A percentile compares a stretch with the other conserved stretches of the same genome.
Evolutionary conservation across 2,329 filamentous ascomycete genomes (phyloP).

Genomic region (Xylariaceae sp.): DNA sequence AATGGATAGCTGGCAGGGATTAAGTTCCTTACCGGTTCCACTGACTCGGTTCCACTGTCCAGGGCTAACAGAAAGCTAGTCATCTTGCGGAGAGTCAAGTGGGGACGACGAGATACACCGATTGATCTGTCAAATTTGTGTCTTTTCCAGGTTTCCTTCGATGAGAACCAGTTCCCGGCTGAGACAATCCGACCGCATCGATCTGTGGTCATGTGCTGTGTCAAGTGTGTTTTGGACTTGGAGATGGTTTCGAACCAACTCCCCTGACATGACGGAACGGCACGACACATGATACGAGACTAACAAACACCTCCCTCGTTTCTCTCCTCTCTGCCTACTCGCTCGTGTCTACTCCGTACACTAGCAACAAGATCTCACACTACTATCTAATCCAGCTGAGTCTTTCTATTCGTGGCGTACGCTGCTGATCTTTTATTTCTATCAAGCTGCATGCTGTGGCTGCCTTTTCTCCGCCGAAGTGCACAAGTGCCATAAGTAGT

Average conservation of each 20-base stretch:
- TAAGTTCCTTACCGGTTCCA: background rate
- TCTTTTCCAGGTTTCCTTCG: constrained; percentile 3
- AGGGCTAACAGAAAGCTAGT: background rate
- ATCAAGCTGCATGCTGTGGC: constrained; percentile 11
- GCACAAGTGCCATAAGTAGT: constrained; percentile 3
- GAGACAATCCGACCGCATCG: constrained; percentile 17
- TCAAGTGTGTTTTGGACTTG: background rate
- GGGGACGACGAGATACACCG: background rate
- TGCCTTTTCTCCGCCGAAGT: constrained; percentile 4
- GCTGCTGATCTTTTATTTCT: background rate
- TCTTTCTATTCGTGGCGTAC: background rate
- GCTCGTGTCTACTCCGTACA: background rate
- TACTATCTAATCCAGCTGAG: background rate
- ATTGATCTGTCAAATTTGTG: constrained; percentile 12
- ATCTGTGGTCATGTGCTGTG: constrained; percentile 16
- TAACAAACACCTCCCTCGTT: background rate
- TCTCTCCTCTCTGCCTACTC: background rate
- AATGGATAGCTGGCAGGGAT: constrained; percentile 8
- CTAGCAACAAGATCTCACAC: no score
- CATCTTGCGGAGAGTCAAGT: constrained; percentile 8
- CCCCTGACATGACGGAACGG: background rate
- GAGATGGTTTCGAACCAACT: background rate
- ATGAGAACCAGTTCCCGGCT: constrained; percentile 4
- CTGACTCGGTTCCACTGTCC: background rate
- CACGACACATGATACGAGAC: background rate